Conservation (phyloP, 441 rosid species). For the Bruguiera hainesii region DNA sequence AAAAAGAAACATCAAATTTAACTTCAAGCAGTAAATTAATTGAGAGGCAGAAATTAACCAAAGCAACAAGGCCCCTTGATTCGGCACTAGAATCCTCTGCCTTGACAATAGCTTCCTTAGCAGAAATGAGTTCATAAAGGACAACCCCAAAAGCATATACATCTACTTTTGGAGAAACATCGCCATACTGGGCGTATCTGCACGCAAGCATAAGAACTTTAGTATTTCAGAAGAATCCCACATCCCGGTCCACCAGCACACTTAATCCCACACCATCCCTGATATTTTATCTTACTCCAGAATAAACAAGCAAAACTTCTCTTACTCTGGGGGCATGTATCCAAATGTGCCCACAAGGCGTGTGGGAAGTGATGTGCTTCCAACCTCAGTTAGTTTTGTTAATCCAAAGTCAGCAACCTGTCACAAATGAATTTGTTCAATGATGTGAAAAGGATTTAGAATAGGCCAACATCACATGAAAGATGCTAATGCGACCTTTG, state of each 20-base stretch:
- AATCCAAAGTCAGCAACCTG: slow-evolving; percentile 99
- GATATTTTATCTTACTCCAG: background rate
- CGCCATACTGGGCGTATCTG: slow-evolving; percentile 88
- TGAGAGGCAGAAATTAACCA: slow-evolving; percentile 47
- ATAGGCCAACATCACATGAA: slow-evolving; percentile 5
- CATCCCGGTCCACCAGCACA: too few species aligned
- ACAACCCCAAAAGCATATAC: slow-evolving; percentile 98
- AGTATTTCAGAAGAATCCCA: background rate
- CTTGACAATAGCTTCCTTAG: slow-evolving; percentile 88
- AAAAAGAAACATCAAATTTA: too few species aligned
- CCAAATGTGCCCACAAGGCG: slow-evolving; percentile 97
- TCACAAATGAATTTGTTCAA: slow-evolving; percentile 14
- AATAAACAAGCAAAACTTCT: slow-evolving; percentile 5
- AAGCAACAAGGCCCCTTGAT: slow-evolving; percentile 79
- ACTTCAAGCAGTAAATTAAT: slow-evolving; percentile 1
- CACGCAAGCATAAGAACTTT: slow-evolving; percentile 13
- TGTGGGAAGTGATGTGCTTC: slow-evolving; percentile 60
- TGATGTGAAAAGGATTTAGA: slow-evolving; percentile 9
- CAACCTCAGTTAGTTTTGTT: slow-evolving; percentile 84
- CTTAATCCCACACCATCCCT: too few species aligned
- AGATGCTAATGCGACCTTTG: slow-evolving; percentile 48
- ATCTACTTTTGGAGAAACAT: slow-evolving; percentile 90
- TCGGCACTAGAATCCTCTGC: slow-evolving; percentile 42
- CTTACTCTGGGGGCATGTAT: slow-evolving; percentile 99
- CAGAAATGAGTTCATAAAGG: slow-evolving; percentile 90